Base-by-base conservation (phyloP, 768 basidiomycete species). In the Podaxis carcinomalis region DNA sequence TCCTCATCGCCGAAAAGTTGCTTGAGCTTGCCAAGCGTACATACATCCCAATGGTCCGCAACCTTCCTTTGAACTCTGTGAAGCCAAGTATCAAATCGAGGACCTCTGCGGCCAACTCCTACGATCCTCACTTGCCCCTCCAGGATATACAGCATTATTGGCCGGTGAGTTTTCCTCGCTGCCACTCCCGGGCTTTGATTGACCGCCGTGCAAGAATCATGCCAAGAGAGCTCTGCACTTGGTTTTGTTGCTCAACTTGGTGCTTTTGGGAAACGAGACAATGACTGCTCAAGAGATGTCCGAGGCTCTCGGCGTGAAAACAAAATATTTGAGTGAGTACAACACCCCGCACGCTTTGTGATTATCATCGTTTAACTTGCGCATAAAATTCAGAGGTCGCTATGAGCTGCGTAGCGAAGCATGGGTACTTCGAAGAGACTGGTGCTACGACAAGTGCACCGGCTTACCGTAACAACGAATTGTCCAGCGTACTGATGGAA, bases 221-320 rank as follows among this genome's bases (percentile, higher is more conserved):
- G 57, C 23, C 57, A 58, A 32, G 57, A 58, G 36, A 50, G 47
- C 16, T 58, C 57, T 21, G 57, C 57, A 9, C 57, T 58, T 6
- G 49, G 49, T 14, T 51, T 58, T n/a, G 25, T 58, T 28, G 19
- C 57, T n/a, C 32, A 16, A 5, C 23, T 39, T n/a, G 47, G 47
- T 3, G 21, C 40, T 50, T 14, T 32, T 58, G 3, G 57, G 35
- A 19, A 14, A 58, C 39, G 14, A 21, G 13, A 39, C 32, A 4
- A 50, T 58, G 57, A 50, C 44, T 10, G n/a, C 51, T 13, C 36
- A 19, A 50, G 47, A 58, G n/a, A 49, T 58, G 1, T 58, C 57
- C 19, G 23, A 51, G 6, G 36, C 49, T 6, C 28, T 49, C 3
- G 36, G 25, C 19, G 47, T 51, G 11, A 37, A 37, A 21, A 16